These are phyloP conservation scores for Xylaria sp. DNA, from an alignment of 2,329 filamentous ascomycete genomes.

Conservation along the genomic window DNA sequence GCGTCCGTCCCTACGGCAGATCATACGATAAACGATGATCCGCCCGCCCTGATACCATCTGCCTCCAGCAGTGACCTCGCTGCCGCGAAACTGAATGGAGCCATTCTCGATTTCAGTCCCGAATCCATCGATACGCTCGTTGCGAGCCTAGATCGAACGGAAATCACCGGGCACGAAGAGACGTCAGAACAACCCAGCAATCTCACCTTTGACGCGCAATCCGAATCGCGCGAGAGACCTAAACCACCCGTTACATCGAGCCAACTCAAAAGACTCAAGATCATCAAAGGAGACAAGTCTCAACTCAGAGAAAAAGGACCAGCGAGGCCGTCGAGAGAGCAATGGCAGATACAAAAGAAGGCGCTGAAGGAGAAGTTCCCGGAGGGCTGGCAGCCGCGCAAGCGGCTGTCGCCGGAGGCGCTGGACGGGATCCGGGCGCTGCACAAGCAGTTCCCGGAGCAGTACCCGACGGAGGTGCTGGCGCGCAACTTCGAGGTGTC, in stretches of 20 bases:
- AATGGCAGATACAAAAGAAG: constrained; percentile 81
- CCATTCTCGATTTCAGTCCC: constrained; percentile 50
- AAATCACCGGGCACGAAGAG: constrained; percentile 1
- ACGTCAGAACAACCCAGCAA: neutral
- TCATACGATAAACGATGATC: constrained; percentile 19
- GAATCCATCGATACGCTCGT: constrained; percentile 49
- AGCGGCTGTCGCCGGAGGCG: constrained; percentile 90
- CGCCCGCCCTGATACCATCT: constrained; percentile 18
- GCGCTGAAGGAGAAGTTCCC: constrained; percentile 82
- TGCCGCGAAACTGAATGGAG: constrained; percentile 40
- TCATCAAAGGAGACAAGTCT: constrained; percentile 37
- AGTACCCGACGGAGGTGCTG: constrained; percentile 79
- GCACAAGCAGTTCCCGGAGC: constrained; percentile 78
- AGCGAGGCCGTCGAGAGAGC: constrained; percentile 51
- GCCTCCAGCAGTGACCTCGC: constrained; percentile 35
- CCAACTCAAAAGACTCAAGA: constrained; percentile 44
- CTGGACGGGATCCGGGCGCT: constrained; percentile 89
- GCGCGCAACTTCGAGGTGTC: constrained; percentile 86
- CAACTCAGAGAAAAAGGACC: constrained; percentile 21
- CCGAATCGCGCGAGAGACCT: neutral
- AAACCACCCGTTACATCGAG: constrained; percentile 32
- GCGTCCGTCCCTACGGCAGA: neutral
- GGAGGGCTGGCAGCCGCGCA: constrained; percentile 82
- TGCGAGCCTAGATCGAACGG: constrained; percentile 9
- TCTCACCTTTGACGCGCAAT: neutral